phyloP scores from a whole-genome alignment of 352 stramenopile species.

The Globisporangium apiculatum region DNA sequence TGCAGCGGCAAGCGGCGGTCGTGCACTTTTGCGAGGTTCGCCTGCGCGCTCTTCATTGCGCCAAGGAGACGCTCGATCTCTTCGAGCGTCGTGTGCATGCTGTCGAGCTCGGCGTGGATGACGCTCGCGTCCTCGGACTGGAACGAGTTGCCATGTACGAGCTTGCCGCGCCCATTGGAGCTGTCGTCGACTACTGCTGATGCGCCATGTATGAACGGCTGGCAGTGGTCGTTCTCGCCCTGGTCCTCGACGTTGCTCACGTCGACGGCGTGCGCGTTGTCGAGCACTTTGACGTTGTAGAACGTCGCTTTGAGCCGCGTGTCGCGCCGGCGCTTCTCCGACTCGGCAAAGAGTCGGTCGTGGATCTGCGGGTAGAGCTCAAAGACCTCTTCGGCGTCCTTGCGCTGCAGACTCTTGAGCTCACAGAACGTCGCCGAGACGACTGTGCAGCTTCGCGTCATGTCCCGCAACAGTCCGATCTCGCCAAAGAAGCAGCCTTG shows the following conservation, averaged over 20 bases:
- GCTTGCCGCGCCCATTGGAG: constrained; percentile 11
- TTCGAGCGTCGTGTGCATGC: constrained; percentile 34
- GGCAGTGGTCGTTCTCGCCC: constrained; percentile 16
- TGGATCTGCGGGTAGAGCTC: constrained; percentile 52
- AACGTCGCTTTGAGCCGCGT: constrained; percentile 36
- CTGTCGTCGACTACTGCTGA: constrained; percentile 1
- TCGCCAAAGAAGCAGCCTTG: constrained; percentile 60
- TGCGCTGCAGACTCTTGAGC: constrained; percentile 40
- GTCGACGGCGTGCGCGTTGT: constrained; percentile 53
- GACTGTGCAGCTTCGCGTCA: constrained; percentile 48
- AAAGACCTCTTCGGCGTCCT: constrained; percentile 50
- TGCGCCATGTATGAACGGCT: constrained; percentile 33
- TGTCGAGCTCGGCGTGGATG: constrained; percentile 42
- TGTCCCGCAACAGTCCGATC: constrained; percentile 49
- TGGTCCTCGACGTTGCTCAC: constrained; percentile 39
- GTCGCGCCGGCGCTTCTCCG: constrained; percentile 40
- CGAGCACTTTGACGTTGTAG: constrained; percentile 59
- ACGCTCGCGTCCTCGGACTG: constrained; percentile 32
- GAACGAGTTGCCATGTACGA: constrained; percentile 29
- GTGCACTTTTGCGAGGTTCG: constrained; percentile 32
- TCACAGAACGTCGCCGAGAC: constrained; percentile 55
- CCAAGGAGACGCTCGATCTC: constrained; percentile 38
- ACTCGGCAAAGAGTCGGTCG: constrained; percentile 47
- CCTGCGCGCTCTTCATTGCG: constrained; percentile 26
- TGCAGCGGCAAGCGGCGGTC: constrained; percentile 35